Percentiles rank a stretch among this genome's conserved stretches.
Conservation (phyloP, 78 protist genomes). For the Mantamonas sphyraenae region DNA sequence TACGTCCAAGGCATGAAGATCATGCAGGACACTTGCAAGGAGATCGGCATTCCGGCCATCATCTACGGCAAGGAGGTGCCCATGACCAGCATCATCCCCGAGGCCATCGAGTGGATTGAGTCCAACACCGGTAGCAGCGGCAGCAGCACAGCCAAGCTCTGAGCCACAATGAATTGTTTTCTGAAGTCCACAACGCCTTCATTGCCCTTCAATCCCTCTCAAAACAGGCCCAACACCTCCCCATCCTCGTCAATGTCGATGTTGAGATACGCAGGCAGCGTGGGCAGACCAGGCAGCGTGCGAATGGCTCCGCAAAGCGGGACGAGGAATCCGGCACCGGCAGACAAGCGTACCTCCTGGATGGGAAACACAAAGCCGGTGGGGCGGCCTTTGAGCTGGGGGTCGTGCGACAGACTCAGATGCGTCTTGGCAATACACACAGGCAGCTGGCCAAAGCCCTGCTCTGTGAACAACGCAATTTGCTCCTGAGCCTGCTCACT, state of each 20-base stretch:
- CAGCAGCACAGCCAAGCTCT: no score
- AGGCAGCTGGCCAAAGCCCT: constrained; percentile 80
- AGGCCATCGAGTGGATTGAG: constrained; percentile 31
- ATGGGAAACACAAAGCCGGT: constrained; percentile 80
- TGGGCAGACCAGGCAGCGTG: constrained; percentile 91
- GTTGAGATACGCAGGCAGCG: constrained; percentile 84
- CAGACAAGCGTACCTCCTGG: constrained; percentile 66
- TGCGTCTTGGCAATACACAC: constrained; percentile 98
- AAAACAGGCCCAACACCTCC: constrained; percentile 69
- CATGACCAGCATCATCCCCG: constrained; percentile 67
- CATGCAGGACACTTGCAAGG: constrained; percentile 57
- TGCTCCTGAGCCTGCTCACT: constrained; percentile 39
- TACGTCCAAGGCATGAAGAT: constrained; percentile 75
- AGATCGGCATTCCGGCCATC: constrained; percentile 27
- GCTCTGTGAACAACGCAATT: constrained; percentile 49
- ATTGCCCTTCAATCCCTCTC: no score
- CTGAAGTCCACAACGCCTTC: no score
- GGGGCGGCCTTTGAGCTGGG: constrained; percentile 74
- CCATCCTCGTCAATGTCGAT: constrained; percentile 82
- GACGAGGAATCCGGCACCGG: constrained; percentile 86
- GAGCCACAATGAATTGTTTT: no score
- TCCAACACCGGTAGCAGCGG: neutral
- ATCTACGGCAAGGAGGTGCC: constrained; percentile 77
- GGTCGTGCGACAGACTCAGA: constrained; percentile 74
- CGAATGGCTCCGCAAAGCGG: constrained; percentile 32